phyloP scores from a whole-genome alignment of 2,329 filamentous ascomycete species.

The Diplodia seriata region DNA sequence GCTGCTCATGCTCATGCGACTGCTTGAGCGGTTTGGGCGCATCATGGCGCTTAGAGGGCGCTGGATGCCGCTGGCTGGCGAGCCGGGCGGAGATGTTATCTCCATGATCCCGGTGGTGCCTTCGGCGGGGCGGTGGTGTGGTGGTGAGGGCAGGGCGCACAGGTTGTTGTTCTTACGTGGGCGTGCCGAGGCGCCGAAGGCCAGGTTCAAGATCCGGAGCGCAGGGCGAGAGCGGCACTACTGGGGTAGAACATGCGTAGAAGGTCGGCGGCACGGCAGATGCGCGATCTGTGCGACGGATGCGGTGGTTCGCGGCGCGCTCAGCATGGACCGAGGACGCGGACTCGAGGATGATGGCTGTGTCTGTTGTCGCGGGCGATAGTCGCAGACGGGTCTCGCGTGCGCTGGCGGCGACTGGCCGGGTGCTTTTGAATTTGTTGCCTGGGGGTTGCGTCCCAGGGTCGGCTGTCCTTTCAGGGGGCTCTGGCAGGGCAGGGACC shows the following conservation, averaged over 20 bases:
- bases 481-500: conserved; percentile 21
- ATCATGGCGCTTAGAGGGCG: conserved; percentile 84
- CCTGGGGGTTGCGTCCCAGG: conserved; percentile 26
- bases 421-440: conserved; percentile 29
- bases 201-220: conserved; percentile 22
- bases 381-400: conserved; percentile 25
- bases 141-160: conserved; percentile 10
- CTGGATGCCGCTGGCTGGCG: conserved; percentile 52
- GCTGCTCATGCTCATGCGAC: conserved; percentile 84
- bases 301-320: conserved; percentile 1
- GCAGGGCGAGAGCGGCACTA: conserved; percentile 28
- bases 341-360: conserved; percentile 4
- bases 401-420: conserved; percentile 29
- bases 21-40: conserved; percentile 77
- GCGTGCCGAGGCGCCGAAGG: conserved; percentile 24
- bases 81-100: conserved; percentile 46
- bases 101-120: conserved; percentile 21
- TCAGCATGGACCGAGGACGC: conserved; percentile 22
- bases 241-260: conserved; percentile 30
- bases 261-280: conserved; percentile 28
- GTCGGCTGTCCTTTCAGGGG: conserved; percentile 25
- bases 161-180: neutral
- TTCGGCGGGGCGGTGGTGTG: conserved; percentile 8
- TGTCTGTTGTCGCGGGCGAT: conserved; percentile 21
- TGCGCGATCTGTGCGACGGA: conserved; percentile 31